These are phyloP conservation scores for Eimeria acervulina DNA, from an alignment of 169 alveolate genomes.

Conservation along the genomic window DNA sequence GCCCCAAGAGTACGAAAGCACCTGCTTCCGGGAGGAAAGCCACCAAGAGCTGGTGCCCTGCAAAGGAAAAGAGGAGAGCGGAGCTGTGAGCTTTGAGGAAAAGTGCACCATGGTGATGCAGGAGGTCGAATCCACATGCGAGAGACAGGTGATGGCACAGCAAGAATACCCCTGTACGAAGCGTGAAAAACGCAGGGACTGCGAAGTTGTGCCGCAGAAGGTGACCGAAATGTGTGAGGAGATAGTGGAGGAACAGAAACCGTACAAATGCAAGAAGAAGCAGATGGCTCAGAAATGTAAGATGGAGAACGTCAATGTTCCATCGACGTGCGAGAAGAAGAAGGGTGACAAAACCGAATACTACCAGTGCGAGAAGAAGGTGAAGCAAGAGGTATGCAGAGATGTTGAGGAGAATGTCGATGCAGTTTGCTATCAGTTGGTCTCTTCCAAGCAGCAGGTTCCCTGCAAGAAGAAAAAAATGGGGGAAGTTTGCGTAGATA, in stretches of 20 bases:
- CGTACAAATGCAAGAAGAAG: constrained; percentile 80
- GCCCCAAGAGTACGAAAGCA: constrained; percentile 73
- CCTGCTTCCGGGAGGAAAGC: constrained; percentile 77
- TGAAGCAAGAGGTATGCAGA: constrained; percentile 71
- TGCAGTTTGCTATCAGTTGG: constrained; percentile 69
- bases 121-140: constrained; percentile 77
- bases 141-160: constrained; percentile 46
- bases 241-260: constrained; percentile 80
- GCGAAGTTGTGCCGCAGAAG: constrained; percentile 76
- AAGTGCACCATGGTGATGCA: constrained; percentile 70
- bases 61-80: constrained; percentile 63
- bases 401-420: constrained; percentile 76
- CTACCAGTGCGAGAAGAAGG: constrained; percentile 80
- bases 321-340: constrained; percentile 75
- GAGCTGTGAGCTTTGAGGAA: constrained; percentile 64
- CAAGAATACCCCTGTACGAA: constrained; percentile 80
- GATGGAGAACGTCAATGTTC: constrained; percentile 74
- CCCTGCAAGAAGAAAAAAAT: constrained; percentile 76
- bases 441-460: constrained; percentile 65
- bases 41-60: constrained; percentile 80
- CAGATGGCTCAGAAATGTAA: constrained; percentile 77
- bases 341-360: constrained; percentile 77
- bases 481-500: constrained; percentile 71
- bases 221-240: constrained; percentile 75
- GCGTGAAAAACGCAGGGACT: constrained; percentile 68